Percentiles rank a stretch among this genome's conserved stretches.
Evolutionary conservation across 495 filamentous ascomycete genomes (phyloP).

Genomic region (Bryoglossum gracile): DNA sequence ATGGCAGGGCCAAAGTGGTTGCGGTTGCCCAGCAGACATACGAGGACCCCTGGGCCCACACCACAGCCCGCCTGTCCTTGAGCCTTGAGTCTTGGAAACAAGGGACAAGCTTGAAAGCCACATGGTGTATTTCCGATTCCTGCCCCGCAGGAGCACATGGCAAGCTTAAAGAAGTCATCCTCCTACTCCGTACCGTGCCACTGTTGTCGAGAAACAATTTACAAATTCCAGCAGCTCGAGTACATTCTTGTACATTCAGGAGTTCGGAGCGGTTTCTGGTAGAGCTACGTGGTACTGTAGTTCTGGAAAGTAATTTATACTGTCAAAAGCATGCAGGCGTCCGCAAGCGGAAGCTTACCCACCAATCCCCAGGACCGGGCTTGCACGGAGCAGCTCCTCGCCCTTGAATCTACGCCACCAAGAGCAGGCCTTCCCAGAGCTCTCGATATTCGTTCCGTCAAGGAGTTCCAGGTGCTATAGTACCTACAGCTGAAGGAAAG

Average conservation of each 20-base stretch:
- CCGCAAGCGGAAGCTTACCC: slow-evolving; percentile 1
- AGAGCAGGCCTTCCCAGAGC: not conserved
- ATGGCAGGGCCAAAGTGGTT: no score
- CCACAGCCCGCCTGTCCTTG: not conserved
- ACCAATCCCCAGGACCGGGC: slow-evolving; percentile 1
- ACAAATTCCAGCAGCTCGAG: not conserved
- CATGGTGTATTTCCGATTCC: slow-evolving; percentile 6
- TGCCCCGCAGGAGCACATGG: slow-evolving; percentile 4
- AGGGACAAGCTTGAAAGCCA: slow-evolving; percentile 18
- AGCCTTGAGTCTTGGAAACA: not conserved
- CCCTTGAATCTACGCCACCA: not conserved
- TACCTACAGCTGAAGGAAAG: not conserved
- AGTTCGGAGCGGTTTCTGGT: no score
- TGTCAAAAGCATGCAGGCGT: not conserved
- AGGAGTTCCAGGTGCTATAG: no score
- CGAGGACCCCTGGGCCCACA: no score
- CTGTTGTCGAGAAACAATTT: not conserved
- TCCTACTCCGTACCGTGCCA: no score
- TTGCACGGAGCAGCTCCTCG: slow-evolving; percentile 1
- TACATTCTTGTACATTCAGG: not conserved
- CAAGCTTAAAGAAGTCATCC: no score
- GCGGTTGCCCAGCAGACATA: no score
- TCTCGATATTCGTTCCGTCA: not conserved
- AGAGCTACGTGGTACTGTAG: no score
- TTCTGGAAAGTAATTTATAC: not conserved